phyloP scores from a whole-genome alignment of 2,329 filamentous ascomycete genomes.

The Botrytis porri region DNA sequence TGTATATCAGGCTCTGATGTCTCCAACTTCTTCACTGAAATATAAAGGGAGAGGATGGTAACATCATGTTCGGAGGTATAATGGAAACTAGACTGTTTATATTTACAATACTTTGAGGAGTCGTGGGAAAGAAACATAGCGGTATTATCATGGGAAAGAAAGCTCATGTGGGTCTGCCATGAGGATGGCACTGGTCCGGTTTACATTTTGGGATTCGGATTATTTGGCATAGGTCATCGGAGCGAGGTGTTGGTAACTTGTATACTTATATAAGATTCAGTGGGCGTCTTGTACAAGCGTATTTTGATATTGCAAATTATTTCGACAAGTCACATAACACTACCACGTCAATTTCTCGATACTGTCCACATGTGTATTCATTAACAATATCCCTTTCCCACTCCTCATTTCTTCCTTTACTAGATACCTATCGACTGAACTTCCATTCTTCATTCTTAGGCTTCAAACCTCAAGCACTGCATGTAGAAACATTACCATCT shows the following conservation, averaged over 20 bases:
- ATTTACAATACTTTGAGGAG: not conserved
- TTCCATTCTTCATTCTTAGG: not conserved
- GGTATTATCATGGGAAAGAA: not conserved
- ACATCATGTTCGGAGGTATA: not conserved
- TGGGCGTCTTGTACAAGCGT: not conserved
- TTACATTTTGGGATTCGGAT: not conserved
- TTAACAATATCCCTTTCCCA: not conserved
- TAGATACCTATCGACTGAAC: not conserved
- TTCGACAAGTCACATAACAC: not conserved
- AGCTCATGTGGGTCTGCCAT: not conserved
- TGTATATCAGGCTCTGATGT: constrained; percentile 70
- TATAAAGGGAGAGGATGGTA: not conserved
- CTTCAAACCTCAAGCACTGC: not conserved
- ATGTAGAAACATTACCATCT: not conserved
- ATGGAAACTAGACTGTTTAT: not conserved
- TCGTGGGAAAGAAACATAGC: not conserved
- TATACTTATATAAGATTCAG: not conserved
- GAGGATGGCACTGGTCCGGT: not conserved
- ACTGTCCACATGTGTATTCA: not conserved
- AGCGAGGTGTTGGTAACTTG: constrained; percentile 9
- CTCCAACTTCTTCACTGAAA: not conserved
- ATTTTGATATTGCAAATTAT: not conserved
- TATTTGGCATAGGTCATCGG: not conserved
- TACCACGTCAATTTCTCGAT: not conserved
- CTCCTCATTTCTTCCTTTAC: not conserved